Conservation (phyloP, 306 rosid genomes). For the Boehmeria nivea region DNA sequence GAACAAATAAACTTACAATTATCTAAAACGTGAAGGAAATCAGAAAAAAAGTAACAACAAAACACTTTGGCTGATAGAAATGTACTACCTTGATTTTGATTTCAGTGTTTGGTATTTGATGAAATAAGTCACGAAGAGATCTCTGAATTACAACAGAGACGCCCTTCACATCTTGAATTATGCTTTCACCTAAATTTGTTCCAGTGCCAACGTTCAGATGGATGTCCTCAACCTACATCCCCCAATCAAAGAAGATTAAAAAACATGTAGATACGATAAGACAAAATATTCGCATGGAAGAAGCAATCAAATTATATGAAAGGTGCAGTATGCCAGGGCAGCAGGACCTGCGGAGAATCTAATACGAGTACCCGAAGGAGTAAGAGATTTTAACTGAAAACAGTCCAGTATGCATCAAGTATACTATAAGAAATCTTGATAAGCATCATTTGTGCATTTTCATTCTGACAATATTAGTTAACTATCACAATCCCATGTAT, state of each 20-base stretch:
- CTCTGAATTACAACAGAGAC: conserved; percentile 71
- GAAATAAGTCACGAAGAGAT: conserved; percentile 78
- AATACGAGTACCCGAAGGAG: no score
- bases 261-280: not conserved
- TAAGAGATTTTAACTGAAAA: no score
- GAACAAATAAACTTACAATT: no score
- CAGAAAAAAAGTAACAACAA: not conserved
- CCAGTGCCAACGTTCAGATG: conserved; percentile 89
- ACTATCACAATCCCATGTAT: no score
- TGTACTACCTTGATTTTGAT: conserved; percentile 55
- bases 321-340: not conserved
- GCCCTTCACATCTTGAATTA: conserved; percentile 87
- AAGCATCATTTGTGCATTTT: no score
- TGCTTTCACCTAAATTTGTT: conserved; percentile 73
- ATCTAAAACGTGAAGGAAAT: no score
- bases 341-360: no score
- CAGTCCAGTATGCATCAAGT: no score
- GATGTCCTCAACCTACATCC: conserved; percentile 77
- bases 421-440: no score
- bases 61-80: not conserved
- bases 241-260: conserved; percentile 16
- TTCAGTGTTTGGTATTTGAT: conserved; percentile 69
- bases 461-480: no score
- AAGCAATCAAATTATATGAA: not conserved
- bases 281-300: not conserved